Evolutionary conservation across 768 basidiomycete species (phyloP).

Genomic region (Amanita muscaria): DNA sequence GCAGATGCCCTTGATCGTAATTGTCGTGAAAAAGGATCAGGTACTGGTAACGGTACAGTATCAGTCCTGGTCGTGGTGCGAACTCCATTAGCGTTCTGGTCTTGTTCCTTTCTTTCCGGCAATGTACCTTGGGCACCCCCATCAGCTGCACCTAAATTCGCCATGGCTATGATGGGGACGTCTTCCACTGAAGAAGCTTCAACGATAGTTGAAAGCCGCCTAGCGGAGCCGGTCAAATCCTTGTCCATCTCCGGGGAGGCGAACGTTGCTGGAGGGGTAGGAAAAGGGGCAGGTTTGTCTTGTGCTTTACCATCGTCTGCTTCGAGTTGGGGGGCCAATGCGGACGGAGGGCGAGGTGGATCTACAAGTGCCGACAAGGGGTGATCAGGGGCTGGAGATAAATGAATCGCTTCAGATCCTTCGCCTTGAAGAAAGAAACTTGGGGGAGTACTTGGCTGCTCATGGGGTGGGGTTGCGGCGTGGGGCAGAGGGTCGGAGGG

Average conservation of each 20-base stretch:
- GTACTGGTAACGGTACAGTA: conserved; percentile 5
- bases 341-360: conserved; percentile 23
- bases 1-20: background rate
- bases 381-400: conserved; percentile 24
- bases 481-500: conserved; percentile 11
- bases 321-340: conserved; percentile 22
- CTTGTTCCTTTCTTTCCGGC: background rate
- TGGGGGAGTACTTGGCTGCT: conserved; percentile 28
- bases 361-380: conserved; percentile 11
- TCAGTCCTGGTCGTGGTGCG: background rate
- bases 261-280: conserved; percentile 30
- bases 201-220: conserved; percentile 9
- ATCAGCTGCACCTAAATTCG: background rate
- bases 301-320: conserved; percentile 20
- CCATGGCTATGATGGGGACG: background rate
- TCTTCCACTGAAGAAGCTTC: conserved; percentile 5
- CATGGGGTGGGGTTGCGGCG: conserved; percentile 3
- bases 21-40: conserved; percentile 2
- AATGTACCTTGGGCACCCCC: background rate
- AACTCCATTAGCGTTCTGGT: background rate
- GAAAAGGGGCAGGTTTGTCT: conserved; percentile 21
- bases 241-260: conserved; percentile 18
- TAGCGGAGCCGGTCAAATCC: conserved; percentile 11
- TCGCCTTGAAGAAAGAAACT: conserved; percentile 30
- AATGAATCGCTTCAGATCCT: conserved; percentile 18